These are phyloP conservation scores for Chrysanthemum lavandulifolium DNA, from an alignment of 129 eudicot species.

Conservation along the genomic window DNA sequence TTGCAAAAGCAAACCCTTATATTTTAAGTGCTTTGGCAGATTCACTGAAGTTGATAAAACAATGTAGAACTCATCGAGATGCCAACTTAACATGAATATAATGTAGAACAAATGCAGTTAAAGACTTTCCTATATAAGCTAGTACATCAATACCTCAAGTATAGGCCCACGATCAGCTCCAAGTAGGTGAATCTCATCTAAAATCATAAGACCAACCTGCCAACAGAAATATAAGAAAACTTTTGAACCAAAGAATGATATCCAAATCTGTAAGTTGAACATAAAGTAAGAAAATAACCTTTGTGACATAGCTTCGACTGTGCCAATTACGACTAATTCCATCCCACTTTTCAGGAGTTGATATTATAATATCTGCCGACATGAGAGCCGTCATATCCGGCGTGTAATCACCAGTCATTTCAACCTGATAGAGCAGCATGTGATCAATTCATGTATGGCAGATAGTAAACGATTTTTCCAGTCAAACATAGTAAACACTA, in stretches of 20 bases:
- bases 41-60: conserved; percentile 2
- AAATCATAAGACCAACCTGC: conserved; percentile 95
- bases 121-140: conserved; percentile 14
- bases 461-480: conserved; percentile 6
- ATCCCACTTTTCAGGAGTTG: conserved; percentile 99
- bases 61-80: not conserved
- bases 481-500: not conserved
- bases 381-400: conserved; percentile 89
- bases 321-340: conserved; percentile 99
- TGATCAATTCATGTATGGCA: conserved; percentile 26
- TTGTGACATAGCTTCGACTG: conserved; percentile 86
- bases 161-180: conserved; percentile 99
- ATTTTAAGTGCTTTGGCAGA: conserved; percentile 3
- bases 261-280: not conserved
- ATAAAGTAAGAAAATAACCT: conserved; percentile 45
- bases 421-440: conserved; percentile 62
- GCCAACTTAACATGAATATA: not conserved
- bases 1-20: conserved; percentile 18
- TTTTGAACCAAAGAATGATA: conserved; percentile 8
- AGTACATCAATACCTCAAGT: conserved; percentile 70
- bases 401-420: conserved; percentile 97
- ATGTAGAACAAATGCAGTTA: conserved; percentile 7
- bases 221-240: conserved; percentile 12
- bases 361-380: conserved; percentile 95
- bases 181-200: conserved; percentile 97